Conservation (phyloP, 108 stramenopile species). For the Cyclotella choctawhatcheeana region DNA sequence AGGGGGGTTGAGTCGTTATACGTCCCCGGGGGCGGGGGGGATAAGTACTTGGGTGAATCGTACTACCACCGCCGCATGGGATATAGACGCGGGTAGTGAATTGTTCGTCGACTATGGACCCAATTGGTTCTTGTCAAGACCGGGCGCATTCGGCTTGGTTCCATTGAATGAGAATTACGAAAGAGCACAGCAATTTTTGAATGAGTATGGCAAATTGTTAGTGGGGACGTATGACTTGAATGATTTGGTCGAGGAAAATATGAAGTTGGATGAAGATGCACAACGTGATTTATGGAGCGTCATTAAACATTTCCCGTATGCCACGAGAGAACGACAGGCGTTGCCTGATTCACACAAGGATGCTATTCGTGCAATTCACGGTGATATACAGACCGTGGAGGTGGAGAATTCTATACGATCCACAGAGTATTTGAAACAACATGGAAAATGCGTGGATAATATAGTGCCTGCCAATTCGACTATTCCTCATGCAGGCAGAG, state of each 20-base stretch:
- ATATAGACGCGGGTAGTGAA: constrained; percentile 77
- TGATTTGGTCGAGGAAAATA: constrained; percentile 52
- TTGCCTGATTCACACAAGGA: constrained; percentile 41
- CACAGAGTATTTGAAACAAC: constrained; percentile 61
- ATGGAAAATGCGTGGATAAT: constrained; percentile 82
- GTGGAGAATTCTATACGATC: constrained; percentile 51
- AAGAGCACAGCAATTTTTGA: constrained; percentile 41
- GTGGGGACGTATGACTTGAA: constrained; percentile 28
- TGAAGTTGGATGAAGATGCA: constrained; percentile 46
- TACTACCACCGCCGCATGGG: constrained; percentile 42
- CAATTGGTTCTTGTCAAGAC: constrained; percentile 44
- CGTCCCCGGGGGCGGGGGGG: constrained; percentile 51
- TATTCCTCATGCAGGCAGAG: constrained; percentile 78
- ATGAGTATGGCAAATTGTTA: constrained; percentile 41
- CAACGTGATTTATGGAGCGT: constrained; percentile 49
- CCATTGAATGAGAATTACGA: constrained; percentile 30
- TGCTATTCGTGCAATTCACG: constrained; percentile 47
- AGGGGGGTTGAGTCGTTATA: constrained; percentile 47
- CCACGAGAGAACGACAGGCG: constrained; percentile 45
- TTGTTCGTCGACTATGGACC: constrained; percentile 81
- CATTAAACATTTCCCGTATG: constrained; percentile 48
- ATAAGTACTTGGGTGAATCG: constrained; percentile 51
- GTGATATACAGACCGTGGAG: constrained; percentile 48
- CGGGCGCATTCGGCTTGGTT: constrained; percentile 43
- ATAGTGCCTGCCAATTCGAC: constrained; percentile 61